These are phyloP conservation scores for Alternaria arbusti DNA, from an alignment of 2,329 filamentous ascomycete genomes.

Conservation along the genomic window DNA sequence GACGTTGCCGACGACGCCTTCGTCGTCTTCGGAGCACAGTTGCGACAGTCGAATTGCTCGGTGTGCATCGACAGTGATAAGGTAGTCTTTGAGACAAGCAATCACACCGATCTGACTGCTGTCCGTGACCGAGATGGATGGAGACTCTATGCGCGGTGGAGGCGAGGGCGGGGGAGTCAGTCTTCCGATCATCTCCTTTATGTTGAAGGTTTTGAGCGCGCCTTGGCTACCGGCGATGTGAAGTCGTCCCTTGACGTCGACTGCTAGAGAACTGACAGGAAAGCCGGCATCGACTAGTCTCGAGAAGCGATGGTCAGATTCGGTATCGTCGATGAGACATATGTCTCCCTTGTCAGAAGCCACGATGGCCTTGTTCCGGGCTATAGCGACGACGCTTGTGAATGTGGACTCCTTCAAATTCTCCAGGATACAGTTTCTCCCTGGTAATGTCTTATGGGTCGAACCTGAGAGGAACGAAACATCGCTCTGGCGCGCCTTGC, in stretches of 20 bases:
- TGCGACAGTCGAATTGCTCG: conserved; percentile 70
- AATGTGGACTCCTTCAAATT: conserved; percentile 84
- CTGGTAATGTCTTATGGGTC: conserved; percentile 70
- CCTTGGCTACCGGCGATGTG: conserved; percentile 74
- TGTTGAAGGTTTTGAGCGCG: conserved; percentile 55
- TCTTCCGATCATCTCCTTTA: conserved; percentile 43
- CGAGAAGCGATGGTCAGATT: conserved; percentile 72
- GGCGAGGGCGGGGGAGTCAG: conserved; percentile 46
- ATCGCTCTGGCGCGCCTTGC: conserved; percentile 45
- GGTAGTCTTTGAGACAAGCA: conserved; percentile 44
- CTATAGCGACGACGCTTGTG: conserved; percentile 74
- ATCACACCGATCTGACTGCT: conserved; percentile 47
- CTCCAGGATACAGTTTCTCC: conserved; percentile 86
- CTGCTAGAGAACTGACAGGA: conserved; percentile 69
- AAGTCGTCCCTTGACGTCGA: conserved; percentile 63
- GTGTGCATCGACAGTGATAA: conserved; percentile 70
- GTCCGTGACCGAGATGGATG: conserved; percentile 34
- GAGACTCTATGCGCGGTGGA: conserved; percentile 41
- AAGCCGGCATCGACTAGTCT: conserved; percentile 73
- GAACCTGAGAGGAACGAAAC: conserved; percentile 53
- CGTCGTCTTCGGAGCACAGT: conserved; percentile 53
- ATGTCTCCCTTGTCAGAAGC: conserved; percentile 88
- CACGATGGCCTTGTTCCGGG: conserved; percentile 76
- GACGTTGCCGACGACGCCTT: conserved; percentile 37
- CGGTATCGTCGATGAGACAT: conserved; percentile 83